Base-by-base conservation (phyloP, 306 rosid species). In the Begonia loranthoides region DNA sequence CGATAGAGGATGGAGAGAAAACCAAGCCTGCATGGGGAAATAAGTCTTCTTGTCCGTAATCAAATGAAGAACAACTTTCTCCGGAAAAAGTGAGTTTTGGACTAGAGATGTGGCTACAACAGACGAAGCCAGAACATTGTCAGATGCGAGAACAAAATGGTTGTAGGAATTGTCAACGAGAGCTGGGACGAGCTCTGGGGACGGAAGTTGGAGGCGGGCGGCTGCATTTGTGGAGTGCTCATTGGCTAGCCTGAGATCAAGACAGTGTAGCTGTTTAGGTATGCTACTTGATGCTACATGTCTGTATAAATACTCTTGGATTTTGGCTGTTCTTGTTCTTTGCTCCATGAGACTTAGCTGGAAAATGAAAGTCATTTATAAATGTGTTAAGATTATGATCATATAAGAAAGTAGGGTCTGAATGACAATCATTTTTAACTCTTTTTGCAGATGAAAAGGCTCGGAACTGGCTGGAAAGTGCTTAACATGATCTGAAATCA, bases 201-300 rank as follows among this genome's bases (percentile, higher is more conserved):
- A 78, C 9, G 99, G 99, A 33, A 92, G 88, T 76, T 86, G 99
- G 51, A 86, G 93, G 44, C 99, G 94, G 15, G 99, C 99, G 11
- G 79, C 92, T 11, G 99, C 99, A 17, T 92, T 92, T 71, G 74
- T 86, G 15, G 88, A 73, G 72, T 92, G 96, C 63, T 92, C 99
- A 48, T 73, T 81, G 55, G 99, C 99, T 36, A 92, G 75, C 69
- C 76, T 70, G 58, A 86, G 70, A 63, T 77, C 79, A 52, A 92
- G 94, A 73, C 99, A 92, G 41, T 92, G 96, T 58, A 92, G 93
- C 79, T 92, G 96, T 60, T 92, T 92, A 0, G 99, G 99, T 72
- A 92, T 92, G 82, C 99, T 86, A 74, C 94, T 92, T 38, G 99
- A 92, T 52, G 96, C 99, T 73, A 92, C 83, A 62, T 92, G 99